These are phyloP conservation scores for Termitomyces sp. DNA, from an alignment of 768 basidiomycete genomes.

Conservation along the genomic window DNA sequence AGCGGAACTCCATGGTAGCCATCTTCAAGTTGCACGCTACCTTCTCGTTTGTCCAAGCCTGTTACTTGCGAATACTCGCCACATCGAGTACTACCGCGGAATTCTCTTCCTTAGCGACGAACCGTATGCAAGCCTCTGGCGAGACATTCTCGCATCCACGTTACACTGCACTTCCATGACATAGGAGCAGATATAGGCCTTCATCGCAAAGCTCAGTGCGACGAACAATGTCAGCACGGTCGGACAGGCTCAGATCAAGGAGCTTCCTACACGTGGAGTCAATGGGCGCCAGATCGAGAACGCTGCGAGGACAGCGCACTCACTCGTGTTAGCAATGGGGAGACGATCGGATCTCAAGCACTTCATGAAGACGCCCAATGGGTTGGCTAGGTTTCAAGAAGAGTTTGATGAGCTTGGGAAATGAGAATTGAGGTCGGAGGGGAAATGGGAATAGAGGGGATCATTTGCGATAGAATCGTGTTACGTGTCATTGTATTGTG, in stretches of 20 bases:
- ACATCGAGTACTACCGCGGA: too few species aligned
- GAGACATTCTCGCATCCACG: too few species aligned
- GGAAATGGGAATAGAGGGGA: not conserved
- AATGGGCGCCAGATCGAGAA: conserved; percentile 72
- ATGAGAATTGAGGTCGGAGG: not conserved
- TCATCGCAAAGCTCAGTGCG: conserved; percentile 43
- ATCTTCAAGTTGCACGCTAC: too few species aligned
- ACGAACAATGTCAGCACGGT: conserved; percentile 31
- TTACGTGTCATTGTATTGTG: not conserved
- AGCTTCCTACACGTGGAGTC: conserved; percentile 45
- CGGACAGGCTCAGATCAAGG: conserved; percentile 36
- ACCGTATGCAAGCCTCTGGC: too few species aligned
- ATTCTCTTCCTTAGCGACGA: too few species aligned
- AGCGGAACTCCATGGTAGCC: conserved; percentile 68
- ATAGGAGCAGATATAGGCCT: conserved; percentile 53
- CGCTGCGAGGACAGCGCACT: conserved; percentile 56
- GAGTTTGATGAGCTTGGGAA: not conserved
- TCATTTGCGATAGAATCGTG: not conserved
- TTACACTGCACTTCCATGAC: conserved; percentile 62
- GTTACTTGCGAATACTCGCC: too few species aligned
- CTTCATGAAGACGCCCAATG: conserved; percentile 2
- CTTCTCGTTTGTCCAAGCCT: too few species aligned
- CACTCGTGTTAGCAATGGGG: conserved; percentile 46
- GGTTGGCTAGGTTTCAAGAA: conserved; percentile 2
- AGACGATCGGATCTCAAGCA: conserved; percentile 20